Base-by-base conservation (phyloP, 805 yeast genomes). In the Zygosaccharomyces lentus region DNA sequence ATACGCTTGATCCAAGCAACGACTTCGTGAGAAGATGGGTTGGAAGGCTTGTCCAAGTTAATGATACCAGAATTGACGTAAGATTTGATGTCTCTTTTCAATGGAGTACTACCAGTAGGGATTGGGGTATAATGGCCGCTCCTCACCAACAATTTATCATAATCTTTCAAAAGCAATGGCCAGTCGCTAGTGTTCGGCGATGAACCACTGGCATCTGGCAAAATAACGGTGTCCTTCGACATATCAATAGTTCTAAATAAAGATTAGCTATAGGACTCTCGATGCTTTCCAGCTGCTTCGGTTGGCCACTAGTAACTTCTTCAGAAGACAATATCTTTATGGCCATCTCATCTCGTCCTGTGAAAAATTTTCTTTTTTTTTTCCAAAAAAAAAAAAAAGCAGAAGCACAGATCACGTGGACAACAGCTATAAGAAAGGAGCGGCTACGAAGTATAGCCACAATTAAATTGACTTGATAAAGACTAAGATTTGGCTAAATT, bases 1-100 rank as follows among this genome's bases (percentile, higher is more conserved):
- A 93, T 93, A 69, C 98, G 79, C 75, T 93, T 93, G 64, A 93
- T 81, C 99, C 99, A 93, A 19, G 99, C 99, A 61, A 93, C 99
- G 65, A 93, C 99, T 75, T 93, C 99, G 73, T 93, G 99, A 45
- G 96, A 88, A 36, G 96, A 87, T 57, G 99, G 99, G 70, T 93
- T 93, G 23, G 96, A 87, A 57, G 99, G 99, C 67, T 93, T 93
- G 74, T 93, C 99, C 60, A 93, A 77, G 74, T 93, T 93, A 66
- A 93, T 91, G 43, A 93, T 96, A 77, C 99, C 99, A 6, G 96
- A 83, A 41, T 93, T 80, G 59, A 93, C 76, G 69, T 93, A 93
- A 27, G 87, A 77, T 70, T 87, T 87, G 58, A 93, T 74, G 69
- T 89, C 97, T 76, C 99, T 84, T 72, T 88, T 89, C 66, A 87